Evolutionary conservation across 345 rosid genomes (phyloP), one percentile per base, ranked within the genome.

Genomic region (Eucalyptus albens): DNA sequence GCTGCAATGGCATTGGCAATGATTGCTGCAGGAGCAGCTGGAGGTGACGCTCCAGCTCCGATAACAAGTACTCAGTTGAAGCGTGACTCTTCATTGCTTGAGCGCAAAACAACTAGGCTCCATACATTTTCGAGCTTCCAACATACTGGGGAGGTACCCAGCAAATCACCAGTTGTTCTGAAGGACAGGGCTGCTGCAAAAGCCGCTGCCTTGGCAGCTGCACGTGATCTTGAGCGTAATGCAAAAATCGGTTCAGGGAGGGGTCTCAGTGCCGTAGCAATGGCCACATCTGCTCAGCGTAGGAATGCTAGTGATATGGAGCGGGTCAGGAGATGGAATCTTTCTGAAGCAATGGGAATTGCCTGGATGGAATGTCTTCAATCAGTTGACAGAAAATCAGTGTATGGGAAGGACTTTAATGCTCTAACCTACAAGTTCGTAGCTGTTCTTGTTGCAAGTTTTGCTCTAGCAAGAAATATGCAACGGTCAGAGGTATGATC

Each of bases 21-120:
- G 99, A 98, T 98, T 93, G 99, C 99, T 92, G 99, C 99, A 59
- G 99, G 99, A 86, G 99, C 99, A 93, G 95, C 99, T 60, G 99
- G 99, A 88, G 94, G 94, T 89, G 99, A 97, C 86, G 89, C 94
- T 86, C 94, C 97, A 0, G 94, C 97, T 92, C 97, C 98, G 53
- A 89, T 94, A 85, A 87, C 97, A 87, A 88, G 90, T 82, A 29
- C 95, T 89, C 98, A 92, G 49, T 97, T 97, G 88, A 97, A 91
- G 93, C 97, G 98, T 65, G 99, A 97, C 91, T 91, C 96, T 72
- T 97, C 99, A 89, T 86, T 96, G 94, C 97, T 96, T 90, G 98
- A 97, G 94, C 95, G 98, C 56, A 98, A 96, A 94, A 90, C 93
- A 89, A 91, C 93, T 72, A 96, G 91, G 92, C 92, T 98, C 65